phyloP scores from a whole-genome alignment of 257 asterid species.

The Salvia splendens region DNA sequence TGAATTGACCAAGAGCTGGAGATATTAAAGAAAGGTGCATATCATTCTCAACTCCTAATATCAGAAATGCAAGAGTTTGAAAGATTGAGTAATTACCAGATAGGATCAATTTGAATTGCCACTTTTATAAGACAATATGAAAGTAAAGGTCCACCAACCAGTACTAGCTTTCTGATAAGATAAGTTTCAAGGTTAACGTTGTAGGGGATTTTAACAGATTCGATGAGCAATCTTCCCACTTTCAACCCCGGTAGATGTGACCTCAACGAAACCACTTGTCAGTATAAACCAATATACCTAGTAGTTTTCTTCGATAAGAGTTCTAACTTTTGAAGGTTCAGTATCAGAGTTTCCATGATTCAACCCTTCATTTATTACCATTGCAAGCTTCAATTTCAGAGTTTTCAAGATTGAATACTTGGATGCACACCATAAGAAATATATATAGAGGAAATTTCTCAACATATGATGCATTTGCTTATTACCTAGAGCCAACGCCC shows the following conservation, averaged over 20 bases:
- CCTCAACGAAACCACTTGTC: background rate
- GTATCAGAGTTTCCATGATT: background rate
- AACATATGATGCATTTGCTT: slow-evolving; percentile 6
- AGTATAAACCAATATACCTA: background rate
- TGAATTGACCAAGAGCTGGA: background rate
- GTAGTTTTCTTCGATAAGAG: background rate
- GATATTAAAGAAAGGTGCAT: background rate
- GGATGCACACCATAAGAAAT: slow-evolving; percentile 11
- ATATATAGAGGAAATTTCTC: background rate
- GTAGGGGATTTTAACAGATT: no score
- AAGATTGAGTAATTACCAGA: background rate
- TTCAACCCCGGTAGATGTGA: background rate
- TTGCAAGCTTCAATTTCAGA: slow-evolving; percentile 21
- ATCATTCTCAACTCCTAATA: slow-evolving; percentile 1
- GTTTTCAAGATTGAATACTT: slow-evolving; percentile 1
- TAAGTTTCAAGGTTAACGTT: background rate
- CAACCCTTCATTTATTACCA: background rate
- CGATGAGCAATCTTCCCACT: no score
- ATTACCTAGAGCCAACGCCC: slow-evolving; percentile 98
- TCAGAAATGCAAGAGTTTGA: background rate
- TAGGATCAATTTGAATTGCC: background rate
- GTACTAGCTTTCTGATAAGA: background rate
- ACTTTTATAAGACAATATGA: background rate
- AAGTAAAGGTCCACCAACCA: background rate
- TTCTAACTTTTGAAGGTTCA: slow-evolving; percentile 8